Conservation (phyloP, 2,329 filamentous ascomycete species). For the Ceratocystis colombiana region DNA sequence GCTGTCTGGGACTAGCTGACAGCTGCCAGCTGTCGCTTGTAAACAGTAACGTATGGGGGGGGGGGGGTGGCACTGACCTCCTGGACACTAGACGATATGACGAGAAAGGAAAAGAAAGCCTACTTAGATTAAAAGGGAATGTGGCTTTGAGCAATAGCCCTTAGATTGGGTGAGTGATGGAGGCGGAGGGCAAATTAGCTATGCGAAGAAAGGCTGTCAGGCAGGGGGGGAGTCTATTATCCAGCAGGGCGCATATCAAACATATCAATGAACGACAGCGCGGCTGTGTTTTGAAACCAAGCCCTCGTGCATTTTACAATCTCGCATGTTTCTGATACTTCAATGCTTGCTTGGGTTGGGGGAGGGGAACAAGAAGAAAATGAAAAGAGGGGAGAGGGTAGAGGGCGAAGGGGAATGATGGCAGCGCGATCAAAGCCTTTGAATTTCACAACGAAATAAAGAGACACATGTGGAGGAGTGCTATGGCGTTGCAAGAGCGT, state of each 20-base stretch:
- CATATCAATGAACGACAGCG: slow-evolving; percentile 6
- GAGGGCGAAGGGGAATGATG: not conserved
- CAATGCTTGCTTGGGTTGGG: not conserved
- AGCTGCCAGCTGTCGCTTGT: not conserved
- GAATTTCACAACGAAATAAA: not conserved
- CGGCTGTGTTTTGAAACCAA: not conserved
- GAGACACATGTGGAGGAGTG: not conserved
- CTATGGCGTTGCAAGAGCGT: slow-evolving; percentile 5
- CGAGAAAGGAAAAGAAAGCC: not conserved
- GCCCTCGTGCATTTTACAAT: not conserved
- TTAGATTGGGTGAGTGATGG: not conserved
- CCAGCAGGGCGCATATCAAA: not conserved
- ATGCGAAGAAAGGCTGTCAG: not conserved
- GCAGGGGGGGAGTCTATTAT: not conserved
- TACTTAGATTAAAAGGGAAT: too few species aligned
- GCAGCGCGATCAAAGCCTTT: not conserved
- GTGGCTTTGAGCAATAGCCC: not conserved
- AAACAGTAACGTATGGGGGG: not conserved
- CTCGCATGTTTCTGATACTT: not conserved
- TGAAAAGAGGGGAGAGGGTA: not conserved
- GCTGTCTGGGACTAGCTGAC: too few species aligned
- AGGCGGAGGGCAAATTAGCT: not conserved
- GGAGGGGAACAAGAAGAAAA: not conserved
- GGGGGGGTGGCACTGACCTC: not conserved
- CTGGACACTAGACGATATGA: not conserved